These are phyloP conservation scores for Emiliania huxleyi DNA, from an alignment of 78 protist genomes.

Conservation along the genomic window DNA sequence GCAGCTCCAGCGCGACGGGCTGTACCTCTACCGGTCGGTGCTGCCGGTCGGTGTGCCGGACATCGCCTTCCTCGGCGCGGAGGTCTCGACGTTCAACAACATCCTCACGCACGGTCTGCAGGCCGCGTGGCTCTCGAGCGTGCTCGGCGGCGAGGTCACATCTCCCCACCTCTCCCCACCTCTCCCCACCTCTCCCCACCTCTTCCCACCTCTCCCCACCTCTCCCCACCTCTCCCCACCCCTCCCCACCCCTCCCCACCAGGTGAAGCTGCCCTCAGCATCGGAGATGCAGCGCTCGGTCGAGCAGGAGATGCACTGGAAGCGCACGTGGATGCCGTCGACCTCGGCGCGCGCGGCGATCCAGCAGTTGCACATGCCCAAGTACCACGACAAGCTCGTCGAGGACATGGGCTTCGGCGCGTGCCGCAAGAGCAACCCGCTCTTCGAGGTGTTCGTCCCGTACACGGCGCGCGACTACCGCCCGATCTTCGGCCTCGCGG, in stretches of 20 bases:
- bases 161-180: too few relatives aligned
- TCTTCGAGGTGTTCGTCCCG: background rate
- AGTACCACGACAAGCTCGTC: background rate
- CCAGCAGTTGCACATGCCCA: background rate
- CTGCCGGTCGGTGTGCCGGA: background rate
- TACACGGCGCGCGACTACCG: background rate
- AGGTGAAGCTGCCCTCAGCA: background rate
- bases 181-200: too few relatives aligned
- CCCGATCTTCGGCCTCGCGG: background rate
- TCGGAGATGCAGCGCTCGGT: background rate
- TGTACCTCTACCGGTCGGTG: slow-evolving; percentile 18
- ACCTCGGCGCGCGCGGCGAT: background rate
- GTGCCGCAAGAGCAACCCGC: background rate
- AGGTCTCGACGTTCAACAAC: slow-evolving; percentile 2
- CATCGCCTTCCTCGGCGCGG: slow-evolving; percentile 15
- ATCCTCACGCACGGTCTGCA: background rate
- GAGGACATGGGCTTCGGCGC: background rate
- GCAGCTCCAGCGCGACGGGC: background rate
- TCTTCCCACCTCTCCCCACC: too few relatives aligned
- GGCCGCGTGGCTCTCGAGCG: slow-evolving; percentile 23
- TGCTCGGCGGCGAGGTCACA: background rate
- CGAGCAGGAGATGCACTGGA: background rate
- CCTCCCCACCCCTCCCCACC: too few relatives aligned
- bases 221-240: too few relatives aligned
- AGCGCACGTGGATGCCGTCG: slow-evolving; percentile 18